Evolutionary conservation across 495 filamentous ascomycete species (phyloP), one percentile per base, ranked within the genome.

Genomic region (Neurospora sp.): DNA sequence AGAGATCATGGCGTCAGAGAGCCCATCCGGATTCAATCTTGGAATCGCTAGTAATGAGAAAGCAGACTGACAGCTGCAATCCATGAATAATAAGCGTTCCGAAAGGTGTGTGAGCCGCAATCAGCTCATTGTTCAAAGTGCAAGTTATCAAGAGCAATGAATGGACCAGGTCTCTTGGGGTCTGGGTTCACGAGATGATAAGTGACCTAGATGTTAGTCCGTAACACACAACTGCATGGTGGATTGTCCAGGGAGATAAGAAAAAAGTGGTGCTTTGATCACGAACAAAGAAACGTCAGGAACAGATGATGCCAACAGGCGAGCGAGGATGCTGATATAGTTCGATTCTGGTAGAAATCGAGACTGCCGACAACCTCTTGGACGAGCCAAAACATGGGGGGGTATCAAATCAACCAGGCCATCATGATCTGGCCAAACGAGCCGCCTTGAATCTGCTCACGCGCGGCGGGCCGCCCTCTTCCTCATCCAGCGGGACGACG

Each of bases 381-480:
- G 37, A n/a, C 31, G 62, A 54, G 40, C 60, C 54, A 27, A 10
- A 38, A 62, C 16, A 44, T 60, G 20, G 38, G 37, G 35, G 35
- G 39, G 49, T 40, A 72, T 46, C 69, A 72, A 44, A 7, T 37
- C 54, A 66, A 66, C 54, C 39, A 31, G 41, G 73, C 70, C 76
- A 73, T 76, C 72, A 78, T 9, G 76, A 75, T 75, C 82, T 86
- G 70, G 84, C 86, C 79, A 97, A 80, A 70, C 93, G 88, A 7
- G 96, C 93, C 72, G 95, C 93, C 82, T 90, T 96, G 82, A 98
- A 99, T 74, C 92, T 88, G 86, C 95, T 98, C 74, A 97, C 83
- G 75, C 91, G 91, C 79, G 87, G 91, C 38, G 84, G 81, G 60
- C 88, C 87, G 39, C 89, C 88, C 12, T 91, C 87, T 72, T 91